A percentile compares a stretch with the other conserved stretches of the same genome.
Conservation (phyloP, 2,329 filamentous ascomycete genomes). For the Microdochium paspali region DNA sequence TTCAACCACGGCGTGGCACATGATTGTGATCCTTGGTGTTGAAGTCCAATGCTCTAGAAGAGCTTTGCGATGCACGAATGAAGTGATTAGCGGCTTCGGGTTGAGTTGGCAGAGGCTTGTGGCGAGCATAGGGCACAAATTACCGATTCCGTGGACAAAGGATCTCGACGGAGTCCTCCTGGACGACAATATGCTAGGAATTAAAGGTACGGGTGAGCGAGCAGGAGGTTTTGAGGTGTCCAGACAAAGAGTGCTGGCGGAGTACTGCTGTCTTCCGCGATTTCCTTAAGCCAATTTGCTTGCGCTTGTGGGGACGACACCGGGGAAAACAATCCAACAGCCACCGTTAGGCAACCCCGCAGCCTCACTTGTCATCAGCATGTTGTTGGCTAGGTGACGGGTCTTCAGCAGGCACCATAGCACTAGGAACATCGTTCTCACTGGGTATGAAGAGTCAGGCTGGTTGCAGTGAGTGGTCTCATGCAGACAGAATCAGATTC, state of each 20-base stretch:
- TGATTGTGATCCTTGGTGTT: constrained; percentile 33
- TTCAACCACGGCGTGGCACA: constrained; percentile 21
- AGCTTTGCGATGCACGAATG: constrained; percentile 59
- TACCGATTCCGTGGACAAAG: constrained; percentile 72
- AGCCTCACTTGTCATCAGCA: no score
- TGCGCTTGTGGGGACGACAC: not conserved
- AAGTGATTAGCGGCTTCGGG: constrained; percentile 61
- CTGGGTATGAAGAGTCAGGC: no score
- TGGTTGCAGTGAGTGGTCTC: no score
- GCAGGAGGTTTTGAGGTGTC: constrained; percentile 15
- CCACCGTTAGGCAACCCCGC: no score
- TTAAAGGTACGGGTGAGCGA: no score
- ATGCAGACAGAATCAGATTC: no score
- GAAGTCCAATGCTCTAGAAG: constrained; percentile 38
- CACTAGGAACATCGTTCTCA: no score
- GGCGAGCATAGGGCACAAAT: constrained; percentile 71
- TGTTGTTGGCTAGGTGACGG: no score
- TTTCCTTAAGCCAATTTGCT: not conserved
- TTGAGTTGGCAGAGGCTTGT: constrained; percentile 54
- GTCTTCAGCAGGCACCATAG: no score
- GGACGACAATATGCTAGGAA: no score
- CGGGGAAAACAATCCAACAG: no score
- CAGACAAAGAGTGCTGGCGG: constrained; percentile 18
- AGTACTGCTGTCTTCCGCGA: constrained; percentile 9
- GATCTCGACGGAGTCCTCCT: constrained; percentile 34